Evolutionary conservation across 2,329 filamentous ascomycete species (phyloP), one percentile per base, ranked within the genome.

Genomic region (Chrysoporthe austroafricana): DNA sequence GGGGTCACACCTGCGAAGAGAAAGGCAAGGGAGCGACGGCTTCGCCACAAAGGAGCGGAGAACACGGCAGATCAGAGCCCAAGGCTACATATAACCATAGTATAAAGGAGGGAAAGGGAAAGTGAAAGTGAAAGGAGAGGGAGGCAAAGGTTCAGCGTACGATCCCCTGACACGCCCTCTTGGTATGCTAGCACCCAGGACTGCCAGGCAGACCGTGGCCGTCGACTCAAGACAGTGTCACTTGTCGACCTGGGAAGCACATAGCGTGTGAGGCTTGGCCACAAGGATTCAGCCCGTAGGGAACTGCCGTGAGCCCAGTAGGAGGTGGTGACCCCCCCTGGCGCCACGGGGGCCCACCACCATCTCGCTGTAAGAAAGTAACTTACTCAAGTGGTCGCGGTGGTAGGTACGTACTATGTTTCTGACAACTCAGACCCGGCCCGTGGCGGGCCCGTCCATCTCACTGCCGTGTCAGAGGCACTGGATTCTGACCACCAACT

Each of bases 181-280:
- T 21, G 21, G 48, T 21, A 32, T 4, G 21, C 21, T 52, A 7
- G 11, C 13, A 11, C 21, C 48, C 48, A 52, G 11, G 48, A 32
- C 26, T 26, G 26, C 26, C 26, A 26, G 26, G 26, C 26, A 26
- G 26, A 26, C 26, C 26, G 26, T 26, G n/a, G 48, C n/a, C 13
- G 50, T 3, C 50, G 32, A 26, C 26, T 21, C 13, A 14, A 14
- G 16, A 32, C 21, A 21, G n/a, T 26, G 26, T 26, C 26, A 26
- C 26, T 26, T 26, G 26, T 11, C 4, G 50, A 32, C 13, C 32
- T 21, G 50, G 32, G 32, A 21, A 54, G 50, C 21, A 26, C 50
- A 7, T 54, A 32, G 21, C 16, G 34, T 18, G 34, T 16, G 34
- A 58, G 56, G 36, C 57, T 60, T 60, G 57, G 57, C 57, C 39